Percentiles rank a stretch among this genome's conserved stretches.
Evolutionary conservation across 768 basidiomycete species (phyloP).

Genomic region (Collybiopsis confluens): DNA sequence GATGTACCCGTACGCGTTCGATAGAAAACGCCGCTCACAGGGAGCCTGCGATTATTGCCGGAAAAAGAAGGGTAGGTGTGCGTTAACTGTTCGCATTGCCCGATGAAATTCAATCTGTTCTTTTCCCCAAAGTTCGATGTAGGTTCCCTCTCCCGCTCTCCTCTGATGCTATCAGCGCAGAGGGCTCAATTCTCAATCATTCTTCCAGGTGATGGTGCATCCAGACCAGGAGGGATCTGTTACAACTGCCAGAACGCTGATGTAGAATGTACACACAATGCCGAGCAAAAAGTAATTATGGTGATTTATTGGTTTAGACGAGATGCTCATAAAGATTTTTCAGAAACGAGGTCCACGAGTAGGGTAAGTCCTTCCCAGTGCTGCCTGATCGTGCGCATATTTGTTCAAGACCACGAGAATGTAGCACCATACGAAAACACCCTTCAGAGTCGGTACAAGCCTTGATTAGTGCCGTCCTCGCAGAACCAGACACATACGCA

Average conservation of each 20-base stretch:
- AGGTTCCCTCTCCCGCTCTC: no score
- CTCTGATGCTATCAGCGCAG: no score
- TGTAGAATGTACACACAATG: constrained; percentile 1
- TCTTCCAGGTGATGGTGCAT: constrained; percentile 2
- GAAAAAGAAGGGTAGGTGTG: not conserved
- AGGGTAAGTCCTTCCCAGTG: not conserved
- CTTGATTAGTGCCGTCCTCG: not conserved
- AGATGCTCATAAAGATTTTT: not conserved
- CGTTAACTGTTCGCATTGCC: not conserved
- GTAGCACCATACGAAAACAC: constrained; percentile 3
- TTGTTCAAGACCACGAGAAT: not conserved
- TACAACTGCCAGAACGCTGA: constrained; percentile 5
- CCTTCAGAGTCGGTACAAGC: constrained; percentile 6
- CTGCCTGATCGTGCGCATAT: no score
- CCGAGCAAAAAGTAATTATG: not conserved
- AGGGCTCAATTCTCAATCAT: no score
- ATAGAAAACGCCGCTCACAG: constrained; percentile 1
- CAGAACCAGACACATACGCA: not conserved
- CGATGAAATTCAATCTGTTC: not conserved
- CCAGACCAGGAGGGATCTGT: constrained; percentile 1
- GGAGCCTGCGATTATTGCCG: constrained; percentile 1
- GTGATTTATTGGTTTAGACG: not conserved
- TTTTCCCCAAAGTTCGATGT: constrained; percentile 3
- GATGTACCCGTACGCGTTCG: not conserved
- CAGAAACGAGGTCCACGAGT: constrained; percentile 5